Conservation (phyloP, 1,284 basidiomycete species). For the Clitocybe nebularis region DNA sequence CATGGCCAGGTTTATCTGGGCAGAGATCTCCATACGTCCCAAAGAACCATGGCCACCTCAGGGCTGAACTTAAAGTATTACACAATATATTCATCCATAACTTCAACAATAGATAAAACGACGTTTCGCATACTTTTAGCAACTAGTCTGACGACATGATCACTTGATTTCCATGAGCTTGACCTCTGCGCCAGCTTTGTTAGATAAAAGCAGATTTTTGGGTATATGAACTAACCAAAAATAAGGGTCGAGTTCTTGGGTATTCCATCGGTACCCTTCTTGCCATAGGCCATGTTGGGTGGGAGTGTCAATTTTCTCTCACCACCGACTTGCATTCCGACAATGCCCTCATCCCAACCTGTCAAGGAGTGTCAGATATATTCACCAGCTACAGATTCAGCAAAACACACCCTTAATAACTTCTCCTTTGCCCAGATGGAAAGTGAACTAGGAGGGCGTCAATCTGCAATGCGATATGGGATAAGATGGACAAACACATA, state of each 20-base stretch:
- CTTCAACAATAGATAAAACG: too few species aligned
- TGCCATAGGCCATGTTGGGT: slow-evolving; percentile 67
- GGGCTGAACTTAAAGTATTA: too few species aligned
- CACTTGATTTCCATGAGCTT: slow-evolving; percentile 70
- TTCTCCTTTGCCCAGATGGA: slow-evolving; percentile 84
- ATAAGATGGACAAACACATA: slow-evolving; percentile 31
- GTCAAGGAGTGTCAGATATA: slow-evolving; percentile 9
- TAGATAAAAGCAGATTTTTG: slow-evolving; percentile 11
- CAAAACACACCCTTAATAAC: slow-evolving; percentile 78
- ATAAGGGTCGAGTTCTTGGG: slow-evolving; percentile 67
- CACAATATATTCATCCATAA: too few species aligned
- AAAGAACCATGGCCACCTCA: too few species aligned
- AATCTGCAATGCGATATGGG: slow-evolving; percentile 8
- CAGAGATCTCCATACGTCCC: too few species aligned
- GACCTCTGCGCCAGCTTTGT: slow-evolving; percentile 48
- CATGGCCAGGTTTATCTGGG: too few species aligned
- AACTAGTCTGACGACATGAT: too few species aligned
- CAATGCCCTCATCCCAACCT: slow-evolving; percentile 92
- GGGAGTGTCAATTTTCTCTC: slow-evolving; percentile 85
- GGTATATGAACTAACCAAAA: slow-evolving; percentile 54
- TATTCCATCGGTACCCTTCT: slow-evolving; percentile 46
- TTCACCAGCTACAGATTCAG: background rate
- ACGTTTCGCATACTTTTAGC: too few species aligned
- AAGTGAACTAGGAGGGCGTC: slow-evolving; percentile 58
- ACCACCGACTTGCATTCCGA: slow-evolving; percentile 89